Percentiles rank a stretch among this genome's conserved stretches.
Conservation (phyloP, 2,329 filamentous ascomycete species). For the Clonostachys chloroleuca region DNA sequence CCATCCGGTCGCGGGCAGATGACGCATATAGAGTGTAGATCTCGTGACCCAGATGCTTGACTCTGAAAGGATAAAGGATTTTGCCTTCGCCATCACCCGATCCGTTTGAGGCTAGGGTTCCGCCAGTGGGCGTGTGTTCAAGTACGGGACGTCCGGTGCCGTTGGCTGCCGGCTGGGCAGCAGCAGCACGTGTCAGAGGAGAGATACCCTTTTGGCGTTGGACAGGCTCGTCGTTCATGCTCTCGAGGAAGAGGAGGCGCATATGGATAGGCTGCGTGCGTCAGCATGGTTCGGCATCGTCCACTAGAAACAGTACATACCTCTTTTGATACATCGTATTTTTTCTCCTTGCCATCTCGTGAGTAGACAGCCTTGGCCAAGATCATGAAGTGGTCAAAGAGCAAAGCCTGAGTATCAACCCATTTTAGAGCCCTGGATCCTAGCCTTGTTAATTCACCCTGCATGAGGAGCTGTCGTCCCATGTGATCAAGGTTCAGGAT, state of each 20-base stretch:
- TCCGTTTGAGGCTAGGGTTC: slow-evolving; percentile 52
- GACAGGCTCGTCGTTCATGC: slow-evolving; percentile 85
- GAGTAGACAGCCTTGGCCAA: slow-evolving; percentile 74
- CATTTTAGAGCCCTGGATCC: slow-evolving; percentile 87
- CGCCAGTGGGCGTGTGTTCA: slow-evolving; percentile 63
- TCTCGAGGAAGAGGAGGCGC: slow-evolving; percentile 90
- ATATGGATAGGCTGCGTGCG: slow-evolving; percentile 75
- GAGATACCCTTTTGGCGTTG: slow-evolving; percentile 76
- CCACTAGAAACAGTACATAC: slow-evolving; percentile 33
- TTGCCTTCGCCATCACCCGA: slow-evolving; percentile 60
- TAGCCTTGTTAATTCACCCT: slow-evolving; percentile 85
- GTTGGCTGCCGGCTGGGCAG: slow-evolving; percentile 51
- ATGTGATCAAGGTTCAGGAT: slow-evolving; percentile 91
- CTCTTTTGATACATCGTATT: slow-evolving; percentile 92
- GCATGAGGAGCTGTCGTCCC: slow-evolving; percentile 83
- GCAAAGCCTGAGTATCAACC: slow-evolving; percentile 87
- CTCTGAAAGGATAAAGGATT: slow-evolving; percentile 87
- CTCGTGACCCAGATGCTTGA: slow-evolving; percentile 94
- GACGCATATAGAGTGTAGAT: slow-evolving; percentile 88
- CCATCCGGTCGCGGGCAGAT: slow-evolving; percentile 67
- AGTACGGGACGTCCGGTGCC: slow-evolving; percentile 52
- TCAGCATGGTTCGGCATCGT: slow-evolving; percentile 12
- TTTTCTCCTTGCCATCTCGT: slow-evolving; percentile 70
- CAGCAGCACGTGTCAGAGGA: slow-evolving; percentile 53
- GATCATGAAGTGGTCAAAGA: slow-evolving; percentile 97